These are phyloP conservation scores for Coniferiporia weirii DNA, from an alignment of 1,284 basidiomycete genomes.

Conservation along the genomic window DNA sequence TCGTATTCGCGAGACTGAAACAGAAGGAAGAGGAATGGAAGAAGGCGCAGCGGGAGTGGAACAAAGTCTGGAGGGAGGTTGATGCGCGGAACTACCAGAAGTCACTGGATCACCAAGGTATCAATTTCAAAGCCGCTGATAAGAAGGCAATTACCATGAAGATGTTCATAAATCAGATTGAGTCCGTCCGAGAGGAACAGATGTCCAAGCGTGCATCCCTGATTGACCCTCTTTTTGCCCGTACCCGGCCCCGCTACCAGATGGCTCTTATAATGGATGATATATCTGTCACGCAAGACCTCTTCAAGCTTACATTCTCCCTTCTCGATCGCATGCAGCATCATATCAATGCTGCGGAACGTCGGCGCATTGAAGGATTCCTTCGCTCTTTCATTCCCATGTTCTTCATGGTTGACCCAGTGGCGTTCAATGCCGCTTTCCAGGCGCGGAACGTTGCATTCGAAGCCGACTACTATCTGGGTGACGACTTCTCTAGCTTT, in stretches of 20 bases:
- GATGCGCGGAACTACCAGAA: constrained; percentile 92
- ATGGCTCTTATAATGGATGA: constrained; percentile 80
- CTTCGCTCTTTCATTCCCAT: constrained; percentile 74
- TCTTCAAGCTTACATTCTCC: constrained; percentile 85
- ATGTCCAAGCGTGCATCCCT: constrained; percentile 71
- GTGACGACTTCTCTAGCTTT: constrained; percentile 27
- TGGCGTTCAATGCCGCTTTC: constrained; percentile 68
- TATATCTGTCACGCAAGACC: constrained; percentile 75
- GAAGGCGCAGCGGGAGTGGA: constrained; percentile 98
- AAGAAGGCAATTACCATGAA: constrained; percentile 88
- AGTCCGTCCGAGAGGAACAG: constrained; percentile 84
- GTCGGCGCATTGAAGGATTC: constrained; percentile 81
- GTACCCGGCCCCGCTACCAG: constrained; percentile 73
- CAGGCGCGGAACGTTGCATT: constrained; percentile 29
- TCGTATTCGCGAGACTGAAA: constrained; percentile 89
- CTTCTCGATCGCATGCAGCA: constrained; percentile 85
- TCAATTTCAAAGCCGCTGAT: constrained; percentile 87
- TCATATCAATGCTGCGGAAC: constrained; percentile 67
- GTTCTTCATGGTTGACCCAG: constrained; percentile 67
- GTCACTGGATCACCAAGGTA: constrained; percentile 90
- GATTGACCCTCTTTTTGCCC: constrained; percentile 69
- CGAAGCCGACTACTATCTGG: constrained; percentile 16
- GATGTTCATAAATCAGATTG: constrained; percentile 85
- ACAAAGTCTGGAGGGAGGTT: constrained; percentile 97
- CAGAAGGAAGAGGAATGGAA: constrained; percentile 99